A percentile compares a stretch with the other conserved stretches of the same genome.
Conservation (phyloP, 345 rosid genomes). For the Cochlearia excelsa region DNA sequence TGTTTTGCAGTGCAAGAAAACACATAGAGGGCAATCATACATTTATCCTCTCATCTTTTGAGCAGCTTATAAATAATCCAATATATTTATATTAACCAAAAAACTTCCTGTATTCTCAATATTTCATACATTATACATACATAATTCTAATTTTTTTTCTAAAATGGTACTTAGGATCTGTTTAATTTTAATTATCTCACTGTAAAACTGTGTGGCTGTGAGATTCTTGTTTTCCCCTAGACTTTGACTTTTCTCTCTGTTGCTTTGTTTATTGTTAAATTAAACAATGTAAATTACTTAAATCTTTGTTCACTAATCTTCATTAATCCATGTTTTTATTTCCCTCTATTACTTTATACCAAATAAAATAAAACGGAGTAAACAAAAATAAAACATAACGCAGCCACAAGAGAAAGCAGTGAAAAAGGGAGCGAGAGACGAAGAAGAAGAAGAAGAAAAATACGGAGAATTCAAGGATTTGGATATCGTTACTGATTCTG, state of each 20-base stretch:
- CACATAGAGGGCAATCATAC: slow-evolving; percentile 22
- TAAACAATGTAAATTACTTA: slow-evolving; percentile 32
- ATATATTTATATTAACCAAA: not conserved
- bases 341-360: too few species aligned
- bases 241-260: slow-evolving; percentile 19
- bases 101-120: slow-evolving; percentile 6
- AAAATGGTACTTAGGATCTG: slow-evolving; percentile 7
- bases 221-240: slow-evolving; percentile 19
- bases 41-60: slow-evolving; percentile 6
- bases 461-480: not conserved
- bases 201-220: slow-evolving; percentile 38
- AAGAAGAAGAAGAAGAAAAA: slow-evolving; percentile 4
- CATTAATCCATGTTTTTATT: too few species aligned
- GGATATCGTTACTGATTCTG: slow-evolving; percentile 5
- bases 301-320: too few species aligned
- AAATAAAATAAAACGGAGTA: too few species aligned
- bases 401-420: slow-evolving; percentile 16
- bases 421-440: slow-evolving; percentile 9
- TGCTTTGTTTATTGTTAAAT: slow-evolving; percentile 8
- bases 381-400: not conserved
- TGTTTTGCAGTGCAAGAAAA: slow-evolving; percentile 28
- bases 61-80: slow-evolving; percentile 27
- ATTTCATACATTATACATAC: not conserved
- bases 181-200: slow-evolving; percentile 23
- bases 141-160: slow-evolving; percentile 3